Conservation (phyloP, 2,329 filamentous ascomycete genomes). For the Seiridium cupressi region DNA sequence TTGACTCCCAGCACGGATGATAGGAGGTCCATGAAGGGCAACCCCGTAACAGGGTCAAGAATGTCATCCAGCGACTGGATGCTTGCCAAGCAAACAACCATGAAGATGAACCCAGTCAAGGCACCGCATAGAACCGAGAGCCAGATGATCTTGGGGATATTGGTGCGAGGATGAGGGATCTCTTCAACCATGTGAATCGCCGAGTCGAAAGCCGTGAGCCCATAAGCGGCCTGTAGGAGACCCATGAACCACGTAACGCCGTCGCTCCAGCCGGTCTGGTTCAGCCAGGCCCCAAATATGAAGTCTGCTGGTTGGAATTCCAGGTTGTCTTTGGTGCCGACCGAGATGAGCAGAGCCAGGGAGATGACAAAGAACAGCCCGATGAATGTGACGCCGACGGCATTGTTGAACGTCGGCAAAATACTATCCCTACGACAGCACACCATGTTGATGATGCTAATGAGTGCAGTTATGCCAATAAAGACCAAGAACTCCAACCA, state of each 20-base stretch:
- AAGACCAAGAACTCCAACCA: conserved; percentile 58
- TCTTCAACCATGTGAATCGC: conserved; percentile 60
- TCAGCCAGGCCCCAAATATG: conserved; percentile 51
- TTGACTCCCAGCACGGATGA: conserved; percentile 35
- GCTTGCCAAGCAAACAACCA: conserved; percentile 50
- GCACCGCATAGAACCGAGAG: conserved; percentile 48
- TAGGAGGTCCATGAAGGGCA: conserved; percentile 50
- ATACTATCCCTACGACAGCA: conserved; percentile 47
- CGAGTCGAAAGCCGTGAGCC: conserved; percentile 55
- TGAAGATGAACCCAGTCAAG: conserved; percentile 49
- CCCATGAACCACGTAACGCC: conserved; percentile 59
- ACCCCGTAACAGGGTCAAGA: conserved; percentile 31
- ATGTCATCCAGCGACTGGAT: conserved; percentile 44
- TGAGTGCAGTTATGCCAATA: conserved; percentile 43
- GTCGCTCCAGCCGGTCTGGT: conserved; percentile 50
- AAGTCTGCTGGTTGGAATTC: conserved; percentile 48
- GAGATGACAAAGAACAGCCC: conserved; percentile 51
- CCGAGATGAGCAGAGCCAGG: conserved; percentile 49
- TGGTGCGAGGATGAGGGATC: conserved; percentile 49
- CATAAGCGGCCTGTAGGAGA: conserved; percentile 55
- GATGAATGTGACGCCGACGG: conserved; percentile 52
- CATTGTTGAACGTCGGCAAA: conserved; percentile 54
- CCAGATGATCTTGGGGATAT: conserved; percentile 50
- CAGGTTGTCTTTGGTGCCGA: conserved; percentile 42
- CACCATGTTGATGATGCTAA: conserved; percentile 50